These are phyloP conservation scores for Pulveroboletus sp. DNA, from an alignment of 768 basidiomycete genomes.

Conservation along the genomic window DNA sequence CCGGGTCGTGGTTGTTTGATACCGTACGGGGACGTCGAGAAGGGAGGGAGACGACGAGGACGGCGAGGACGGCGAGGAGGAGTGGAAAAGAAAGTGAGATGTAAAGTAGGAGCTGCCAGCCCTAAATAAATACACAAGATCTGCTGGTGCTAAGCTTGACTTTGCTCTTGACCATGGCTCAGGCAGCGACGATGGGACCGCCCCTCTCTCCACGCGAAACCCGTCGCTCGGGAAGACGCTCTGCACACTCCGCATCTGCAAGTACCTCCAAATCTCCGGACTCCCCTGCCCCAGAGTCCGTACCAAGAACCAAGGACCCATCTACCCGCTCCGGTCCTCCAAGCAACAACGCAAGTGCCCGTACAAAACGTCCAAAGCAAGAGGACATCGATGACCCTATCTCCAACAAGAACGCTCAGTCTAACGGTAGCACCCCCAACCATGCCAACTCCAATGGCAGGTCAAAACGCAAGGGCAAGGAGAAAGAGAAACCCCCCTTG, in stretches of 20 bases:
- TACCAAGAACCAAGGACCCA: conserved; percentile 40
- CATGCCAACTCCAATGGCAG: conserved; percentile 35
- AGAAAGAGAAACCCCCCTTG: conserved; percentile 50
- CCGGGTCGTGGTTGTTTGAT: not conserved
- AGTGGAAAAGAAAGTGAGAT: not conserved
- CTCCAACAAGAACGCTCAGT: conserved; percentile 39
- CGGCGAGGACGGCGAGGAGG: conserved; percentile 1
- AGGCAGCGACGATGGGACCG: conserved; percentile 68
- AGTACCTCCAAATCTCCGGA: conserved; percentile 72
- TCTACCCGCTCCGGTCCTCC: conserved; percentile 36
- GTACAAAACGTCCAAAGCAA: conserved; percentile 63
- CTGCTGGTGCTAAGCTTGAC: conserved; percentile 2
- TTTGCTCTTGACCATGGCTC: conserved; percentile 45
- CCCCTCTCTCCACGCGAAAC: conserved; percentile 74
- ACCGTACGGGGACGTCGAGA: not conserved
- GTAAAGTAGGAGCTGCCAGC: conserved; percentile 28
- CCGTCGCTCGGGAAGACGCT: conserved; percentile 71
- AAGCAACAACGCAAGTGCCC: conserved; percentile 36
- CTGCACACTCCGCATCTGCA: conserved; percentile 59
- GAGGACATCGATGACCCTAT: conserved; percentile 66
- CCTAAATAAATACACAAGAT: conserved; percentile 31
- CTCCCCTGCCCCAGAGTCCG: conserved; percentile 50
- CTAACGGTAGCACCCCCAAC: conserved; percentile 30
- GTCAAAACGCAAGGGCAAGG: conserved; percentile 61
- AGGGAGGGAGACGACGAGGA: not conserved